Base-by-base conservation (phyloP, 441 rosid genomes). In the Adansonia rubrostipa region DNA sequence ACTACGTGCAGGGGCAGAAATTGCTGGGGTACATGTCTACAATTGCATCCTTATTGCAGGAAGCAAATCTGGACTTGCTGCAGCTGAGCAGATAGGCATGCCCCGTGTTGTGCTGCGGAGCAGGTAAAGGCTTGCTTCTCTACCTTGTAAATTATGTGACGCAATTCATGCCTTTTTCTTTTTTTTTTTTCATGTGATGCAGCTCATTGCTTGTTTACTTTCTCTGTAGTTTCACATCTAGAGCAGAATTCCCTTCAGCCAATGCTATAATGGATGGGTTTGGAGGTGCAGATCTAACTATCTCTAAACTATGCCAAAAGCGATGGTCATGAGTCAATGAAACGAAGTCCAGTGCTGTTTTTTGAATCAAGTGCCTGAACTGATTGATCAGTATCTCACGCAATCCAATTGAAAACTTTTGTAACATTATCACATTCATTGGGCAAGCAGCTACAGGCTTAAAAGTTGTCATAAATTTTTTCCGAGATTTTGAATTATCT, bases 231-330 rank as follows among this genome's bases (percentile, higher is more conserved):
- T 88, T 85, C 80, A 93, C 97, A 51, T 84, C 98, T 15, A 88
- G 99, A 86, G 96, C 93, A 0, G 93, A 95, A 84, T 93, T 95
- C 80, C 96, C 95, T 48, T 88, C 92, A 8, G 97, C 93, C 17
- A 91, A 85, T 66, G 98, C 96, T 7, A 77, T 88, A 65, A 70
- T 92, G 98, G 99, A 95, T 73, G 97, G 97, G 22, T 93, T 93
- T 78, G 97, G 98, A 84, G 97, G 94, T 69, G 90, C 96, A 22
- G 97, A 93, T 78, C 77, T 95, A 81, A 90, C 97, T 4, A 81
- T 93, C 78, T 65, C 91, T 48, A 92, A 82, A 78, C 86, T 93
- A 54, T 83, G 74, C 71, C 50, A 82, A 75, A 90, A 80, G 81
- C 77, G 83, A 3, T 80, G 86, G 85, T 77, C 81, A 24, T 88